Evolutionary conservation across 192 early-diverging fungal species (phyloP).

Genomic region (Coemansia sp.): DNA sequence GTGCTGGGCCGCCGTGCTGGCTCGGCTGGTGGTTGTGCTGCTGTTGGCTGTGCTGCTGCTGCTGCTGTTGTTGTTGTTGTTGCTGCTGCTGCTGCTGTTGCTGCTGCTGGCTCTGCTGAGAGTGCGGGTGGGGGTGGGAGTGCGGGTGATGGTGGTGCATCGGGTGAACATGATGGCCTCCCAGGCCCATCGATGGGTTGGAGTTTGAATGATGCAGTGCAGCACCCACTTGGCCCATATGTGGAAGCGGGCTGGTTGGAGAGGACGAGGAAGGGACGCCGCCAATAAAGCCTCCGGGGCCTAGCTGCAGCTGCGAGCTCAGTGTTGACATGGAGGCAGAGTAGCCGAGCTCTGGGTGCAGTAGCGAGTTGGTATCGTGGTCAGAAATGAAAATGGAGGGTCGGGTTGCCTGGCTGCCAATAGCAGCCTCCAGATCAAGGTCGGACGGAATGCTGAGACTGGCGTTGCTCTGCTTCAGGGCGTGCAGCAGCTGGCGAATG

Average conservation of each 20-base stretch:
- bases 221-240: constrained; percentile 42
- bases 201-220: constrained; percentile 46
- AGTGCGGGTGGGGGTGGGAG: constrained; percentile 14
- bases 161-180: constrained; percentile 8
- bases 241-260: constrained; percentile 43
- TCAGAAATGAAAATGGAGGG: constrained; percentile 54
- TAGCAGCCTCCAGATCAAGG: constrained; percentile 46
- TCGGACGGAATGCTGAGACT: constrained; percentile 35
- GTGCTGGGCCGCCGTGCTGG: constrained; percentile 3
- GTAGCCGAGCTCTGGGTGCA: constrained; percentile 49
- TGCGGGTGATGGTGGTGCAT: constrained; percentile 14
- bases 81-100: constrained; percentile 17
- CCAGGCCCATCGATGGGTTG: constrained; percentile 27
- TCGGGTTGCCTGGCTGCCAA: constrained; percentile 43
- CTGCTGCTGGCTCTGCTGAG: constrained; percentile 16
- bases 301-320: constrained; percentile 41
- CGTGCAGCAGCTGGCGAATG: constrained; percentile 64
- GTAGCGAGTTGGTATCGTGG: constrained; percentile 51
- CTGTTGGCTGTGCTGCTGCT: constrained; percentile 17
- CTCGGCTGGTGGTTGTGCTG: constrained; percentile 1
- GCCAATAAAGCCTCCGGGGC: constrained; percentile 40
- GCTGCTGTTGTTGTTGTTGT: constrained; percentile 11
- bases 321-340: constrained; percentile 47
- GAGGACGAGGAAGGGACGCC: constrained; percentile 32
- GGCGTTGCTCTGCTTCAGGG: constrained; percentile 36